A percentile compares a stretch with the other conserved stretches of the same genome.
These are phyloP conservation scores for Leptographium flavum DNA, from an alignment of 2,329 filamentous ascomycete genomes.

Conservation along the genomic window DNA sequence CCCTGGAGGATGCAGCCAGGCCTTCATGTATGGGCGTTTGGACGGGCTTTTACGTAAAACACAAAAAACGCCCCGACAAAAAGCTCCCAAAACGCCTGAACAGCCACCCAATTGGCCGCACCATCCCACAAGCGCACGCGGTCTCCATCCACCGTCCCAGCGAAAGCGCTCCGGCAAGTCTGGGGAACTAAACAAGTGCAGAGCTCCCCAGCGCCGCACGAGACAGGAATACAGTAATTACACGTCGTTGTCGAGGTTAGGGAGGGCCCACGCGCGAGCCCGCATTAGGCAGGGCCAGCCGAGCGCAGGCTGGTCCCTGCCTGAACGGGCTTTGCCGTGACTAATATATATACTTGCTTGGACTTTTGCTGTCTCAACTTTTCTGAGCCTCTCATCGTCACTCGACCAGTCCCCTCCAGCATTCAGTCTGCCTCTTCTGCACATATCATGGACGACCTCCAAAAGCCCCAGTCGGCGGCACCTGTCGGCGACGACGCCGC, in stretches of 20 bases:
- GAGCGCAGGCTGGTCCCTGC: neutral
- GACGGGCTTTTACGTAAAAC: too few species aligned
- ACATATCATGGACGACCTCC: conserved; percentile 1
- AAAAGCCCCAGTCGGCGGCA: neutral
- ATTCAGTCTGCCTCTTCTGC: neutral
- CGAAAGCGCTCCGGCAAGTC: too few species aligned
- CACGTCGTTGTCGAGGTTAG: conserved; percentile 1
- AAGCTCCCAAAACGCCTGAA: too few species aligned
- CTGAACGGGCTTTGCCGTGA: neutral
- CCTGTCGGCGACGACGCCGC: conserved; percentile 19
- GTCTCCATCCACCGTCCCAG: too few species aligned
- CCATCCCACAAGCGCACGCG: too few species aligned
- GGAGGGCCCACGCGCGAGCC: neutral
- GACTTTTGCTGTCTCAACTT: neutral
- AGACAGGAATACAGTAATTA: conserved; percentile 1
- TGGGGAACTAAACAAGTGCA: neutral
- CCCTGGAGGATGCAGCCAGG: too few species aligned
- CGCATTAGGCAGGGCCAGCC: neutral
- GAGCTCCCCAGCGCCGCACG: too few species aligned
- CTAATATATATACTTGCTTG: neutral
- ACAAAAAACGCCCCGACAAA: too few species aligned
- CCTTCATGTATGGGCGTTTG: too few species aligned
- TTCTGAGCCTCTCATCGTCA: too few species aligned
- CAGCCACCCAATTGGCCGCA: too few species aligned
- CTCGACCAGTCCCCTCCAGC: too few species aligned